Evolutionary conservation across 2,329 filamentous ascomycete species (phyloP).

Genomic region (Clarireedia monteithiana): DNA sequence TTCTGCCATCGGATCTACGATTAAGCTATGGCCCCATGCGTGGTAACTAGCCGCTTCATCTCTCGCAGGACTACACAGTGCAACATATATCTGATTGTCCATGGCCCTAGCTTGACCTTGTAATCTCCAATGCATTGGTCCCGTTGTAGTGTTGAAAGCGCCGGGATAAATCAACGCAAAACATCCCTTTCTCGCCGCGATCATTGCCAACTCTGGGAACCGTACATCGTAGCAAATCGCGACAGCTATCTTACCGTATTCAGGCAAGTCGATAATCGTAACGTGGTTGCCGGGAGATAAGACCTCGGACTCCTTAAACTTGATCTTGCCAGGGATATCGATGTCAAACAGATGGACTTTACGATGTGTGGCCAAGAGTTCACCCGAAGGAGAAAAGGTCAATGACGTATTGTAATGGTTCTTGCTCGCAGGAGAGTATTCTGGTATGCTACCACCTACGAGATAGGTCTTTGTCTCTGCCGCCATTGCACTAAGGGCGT

Average conservation of each 20-base stretch:
- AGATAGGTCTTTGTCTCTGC: conserved; percentile 72
- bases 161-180: conserved; percentile 90
- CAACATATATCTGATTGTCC: conserved; percentile 93
- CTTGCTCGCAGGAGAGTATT: conserved; percentile 53
- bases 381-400: conserved; percentile 69
- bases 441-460: conserved; percentile 87
- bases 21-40: conserved; percentile 85
- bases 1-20: conserved; percentile 79
- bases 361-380: conserved; percentile 78
- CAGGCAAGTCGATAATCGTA: conserved; percentile 78
- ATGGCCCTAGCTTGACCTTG: conserved; percentile 75
- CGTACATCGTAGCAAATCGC: conserved; percentile 98
- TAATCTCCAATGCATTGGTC: conserved; percentile 84
- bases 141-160: conserved; percentile 95
- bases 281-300: conserved; percentile 77
- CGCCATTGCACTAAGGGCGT: conserved; percentile 74
- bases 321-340: conserved; percentile 91
- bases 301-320: conserved; percentile 84
- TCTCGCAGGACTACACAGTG: conserved; percentile 81
- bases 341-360: conserved; percentile 98
- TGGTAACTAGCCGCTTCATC: conserved; percentile 72
- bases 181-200: conserved; percentile 77
- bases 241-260: conserved; percentile 78
- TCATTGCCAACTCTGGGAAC: conserved; percentile 87
- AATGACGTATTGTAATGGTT: conserved; percentile 90